phyloP scores from a whole-genome alignment of 1,284 basidiomycete genomes.

The Fistulina hepatica region DNA sequence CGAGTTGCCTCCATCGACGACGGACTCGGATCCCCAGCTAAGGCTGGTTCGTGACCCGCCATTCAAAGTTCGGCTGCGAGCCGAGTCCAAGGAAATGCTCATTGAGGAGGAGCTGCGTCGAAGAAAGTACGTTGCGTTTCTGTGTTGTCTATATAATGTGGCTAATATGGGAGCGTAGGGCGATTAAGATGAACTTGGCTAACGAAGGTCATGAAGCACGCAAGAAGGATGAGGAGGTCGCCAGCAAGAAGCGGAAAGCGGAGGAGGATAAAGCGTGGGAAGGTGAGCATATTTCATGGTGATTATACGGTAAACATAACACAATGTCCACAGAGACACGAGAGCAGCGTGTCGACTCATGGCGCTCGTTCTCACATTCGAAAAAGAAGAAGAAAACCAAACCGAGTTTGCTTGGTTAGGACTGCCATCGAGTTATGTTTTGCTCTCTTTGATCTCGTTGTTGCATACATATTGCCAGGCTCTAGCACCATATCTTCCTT shows the following conservation, averaged over 20 bases:
- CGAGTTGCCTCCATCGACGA: slow-evolving; percentile 44
- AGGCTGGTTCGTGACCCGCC: slow-evolving; percentile 41
- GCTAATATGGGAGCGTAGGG: slow-evolving; percentile 31
- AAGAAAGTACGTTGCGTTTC: slow-evolving; percentile 48
- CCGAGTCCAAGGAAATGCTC: slow-evolving; percentile 63
- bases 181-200: slow-evolving; percentile 75
- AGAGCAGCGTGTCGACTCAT: slow-evolving; percentile 73
- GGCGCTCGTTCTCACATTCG: slow-evolving; percentile 55
- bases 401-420: slow-evolving; percentile 55
- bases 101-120: slow-evolving; percentile 75
- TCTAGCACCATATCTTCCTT: too few species aligned
- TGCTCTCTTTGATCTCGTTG: too few species aligned
- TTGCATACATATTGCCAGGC: too few species aligned
- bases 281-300: slow-evolving; percentile 34
- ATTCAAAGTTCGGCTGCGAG: slow-evolving; percentile 51
- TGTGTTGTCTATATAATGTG: slow-evolving; percentile 3
- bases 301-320: background rate
- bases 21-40: slow-evolving; percentile 46
- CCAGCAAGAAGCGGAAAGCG: slow-evolving; percentile 63
- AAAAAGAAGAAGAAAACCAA: slow-evolving; percentile 74
- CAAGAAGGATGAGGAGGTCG: slow-evolving; percentile 75
- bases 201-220: slow-evolving; percentile 77
- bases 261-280: slow-evolving; percentile 78
- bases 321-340: slow-evolving; percentile 40
- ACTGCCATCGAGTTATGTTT: too few species aligned